Evolutionary conservation across 306 rosid genomes (phyloP), one percentile per base, ranked within the genome.

Genomic region (Erythrophleum fordii): DNA sequence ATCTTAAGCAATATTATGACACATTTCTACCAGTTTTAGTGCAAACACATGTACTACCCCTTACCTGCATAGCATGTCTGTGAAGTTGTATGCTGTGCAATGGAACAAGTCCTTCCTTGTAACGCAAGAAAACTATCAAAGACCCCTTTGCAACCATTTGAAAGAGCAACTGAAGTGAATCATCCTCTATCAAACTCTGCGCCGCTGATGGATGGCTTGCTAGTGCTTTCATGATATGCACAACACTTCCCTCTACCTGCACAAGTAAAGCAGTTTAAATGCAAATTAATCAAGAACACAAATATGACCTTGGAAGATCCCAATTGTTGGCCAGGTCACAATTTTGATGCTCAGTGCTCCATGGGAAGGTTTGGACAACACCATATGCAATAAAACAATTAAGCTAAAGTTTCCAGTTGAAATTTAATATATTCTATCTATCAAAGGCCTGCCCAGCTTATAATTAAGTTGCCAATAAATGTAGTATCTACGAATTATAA

Each of bases 11-110:
- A 80, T 44, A 73, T 55, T 77, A 31, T 41, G 37, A 62, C 55
- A 70, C 53, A 55, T 46, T 72, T 61, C 35, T 69, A 48, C 28
- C 61, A 80, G 35, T 58, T 76, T 58, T 75, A 1, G 77, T 52
- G 74, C 51, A 75, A 49, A 79, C 55, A 79, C 45, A 79, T 61
- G 73, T 37, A 52, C 81, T 41, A 20, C 60, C 59, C 65, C 53
- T 61, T 88, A 95, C 99, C 99, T 93, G 99, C 98, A 93, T 96
- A 51, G 99, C 99, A 84, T 96, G 99, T 82, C 99, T 89, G 80
- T 93, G 99, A 89, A 96, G 99, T 73, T 96, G 99, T 79, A 93
- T 96, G 91, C 87, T 86, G 91, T 96, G 99, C 91, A 96, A 83
- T 71, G 95, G 97, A 87, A 93, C 83, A 74, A 93, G 98, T 60